phyloP scores from a whole-genome alignment of 805 yeast genomes.

The Yarrowia porcina region DNA sequence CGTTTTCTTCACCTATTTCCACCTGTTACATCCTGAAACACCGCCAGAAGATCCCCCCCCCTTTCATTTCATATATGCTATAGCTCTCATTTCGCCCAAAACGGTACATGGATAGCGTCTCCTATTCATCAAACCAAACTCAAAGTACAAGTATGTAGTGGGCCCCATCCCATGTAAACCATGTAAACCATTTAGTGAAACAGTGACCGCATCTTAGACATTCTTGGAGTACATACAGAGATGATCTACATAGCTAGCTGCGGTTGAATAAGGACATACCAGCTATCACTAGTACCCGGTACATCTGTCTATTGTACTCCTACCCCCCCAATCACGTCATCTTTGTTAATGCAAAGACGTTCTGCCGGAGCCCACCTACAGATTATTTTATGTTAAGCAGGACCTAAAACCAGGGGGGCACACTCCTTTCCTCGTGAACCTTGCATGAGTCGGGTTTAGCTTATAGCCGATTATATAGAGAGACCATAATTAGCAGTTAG shows the following conservation, averaged over 20 bases:
- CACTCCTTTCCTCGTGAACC: conserved; percentile 4
- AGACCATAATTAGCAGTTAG: too few species aligned
- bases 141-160: not conserved
- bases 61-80: too few species aligned
- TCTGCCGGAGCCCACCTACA: not conserved
- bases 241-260: too few species aligned
- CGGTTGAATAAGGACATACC: too few species aligned
- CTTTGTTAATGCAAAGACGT: not conserved
- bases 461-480: not conserved
- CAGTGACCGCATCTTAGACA: too few species aligned
- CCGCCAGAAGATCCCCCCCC: too few species aligned
- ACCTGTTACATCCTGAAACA: too few species aligned
- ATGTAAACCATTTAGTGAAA: too few species aligned
- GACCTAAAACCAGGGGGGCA: not conserved
- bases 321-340: not conserved
- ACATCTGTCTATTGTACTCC: too few species aligned
- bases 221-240: too few species aligned
- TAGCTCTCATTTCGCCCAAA: not conserved
- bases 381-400: not conserved
- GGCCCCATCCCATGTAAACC: not conserved
- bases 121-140: not conserved
- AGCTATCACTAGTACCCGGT: too few species aligned
- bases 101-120: conserved; percentile 1
- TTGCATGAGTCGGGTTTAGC: conserved; percentile 2
- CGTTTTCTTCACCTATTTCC: too few species aligned